phyloP scores from a whole-genome alignment of 1,284 basidiomycete species.

The Sanghuangporus sanghuang region DNA sequence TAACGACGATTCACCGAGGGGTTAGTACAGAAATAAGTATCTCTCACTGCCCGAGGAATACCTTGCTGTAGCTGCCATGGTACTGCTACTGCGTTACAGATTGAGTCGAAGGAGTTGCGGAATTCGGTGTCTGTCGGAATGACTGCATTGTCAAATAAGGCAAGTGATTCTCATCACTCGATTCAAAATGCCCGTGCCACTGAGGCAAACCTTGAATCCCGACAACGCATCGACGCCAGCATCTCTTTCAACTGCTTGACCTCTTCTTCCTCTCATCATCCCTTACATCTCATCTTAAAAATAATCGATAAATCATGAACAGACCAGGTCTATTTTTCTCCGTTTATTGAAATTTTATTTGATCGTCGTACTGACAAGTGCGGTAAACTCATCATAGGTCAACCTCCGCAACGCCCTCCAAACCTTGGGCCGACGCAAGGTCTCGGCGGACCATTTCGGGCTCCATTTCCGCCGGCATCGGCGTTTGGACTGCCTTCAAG shows the following conservation, averaged over 20 bases:
- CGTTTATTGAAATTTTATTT: not conserved
- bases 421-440: conserved; percentile 61
- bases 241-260: not conserved
- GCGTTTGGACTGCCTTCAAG: conserved; percentile 60
- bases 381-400: conserved; percentile 41
- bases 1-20: no score
- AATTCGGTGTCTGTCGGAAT: not conserved
- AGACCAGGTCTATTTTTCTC: conserved; percentile 19
- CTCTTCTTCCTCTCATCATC: not conserved
- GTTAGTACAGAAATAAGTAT: not conserved
- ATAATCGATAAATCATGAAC: conserved; percentile 18
- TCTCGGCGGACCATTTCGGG: conserved; percentile 58
- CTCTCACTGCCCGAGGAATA: not conserved
- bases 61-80: not conserved
- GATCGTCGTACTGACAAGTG: not conserved
- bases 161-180: not conserved
- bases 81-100: not conserved
- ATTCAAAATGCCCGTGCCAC: conserved; percentile 6
- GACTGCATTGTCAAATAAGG: not conserved
- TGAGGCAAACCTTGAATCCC: not conserved
- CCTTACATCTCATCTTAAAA: not conserved
- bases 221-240: conserved; percentile 2
- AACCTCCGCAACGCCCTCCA: conserved; percentile 73
- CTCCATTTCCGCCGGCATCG: conserved; percentile 41
- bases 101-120: not conserved